Evolutionary conservation across 768 basidiomycete species (phyloP).

Genomic region (Amanita jacksonii): DNA sequence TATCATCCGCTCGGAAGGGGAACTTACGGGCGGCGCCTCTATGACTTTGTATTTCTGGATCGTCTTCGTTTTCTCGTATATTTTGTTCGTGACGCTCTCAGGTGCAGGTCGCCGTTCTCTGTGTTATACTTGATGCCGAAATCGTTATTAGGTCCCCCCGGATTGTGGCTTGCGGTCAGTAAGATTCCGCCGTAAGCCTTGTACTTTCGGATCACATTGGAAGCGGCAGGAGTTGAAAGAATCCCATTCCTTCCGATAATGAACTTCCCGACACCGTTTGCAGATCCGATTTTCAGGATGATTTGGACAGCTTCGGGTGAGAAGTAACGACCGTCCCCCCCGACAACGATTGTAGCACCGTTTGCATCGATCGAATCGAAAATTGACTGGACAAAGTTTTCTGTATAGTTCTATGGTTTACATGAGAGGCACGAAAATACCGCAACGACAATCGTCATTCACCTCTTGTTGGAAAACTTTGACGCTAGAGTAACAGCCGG

Average conservation of each 20-base stretch:
- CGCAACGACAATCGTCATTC: conserved; percentile 17
- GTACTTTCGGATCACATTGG: conserved; percentile 91
- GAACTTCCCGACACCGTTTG: conserved; percentile 85
- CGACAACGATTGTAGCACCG: conserved; percentile 83
- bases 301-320: conserved; percentile 79
- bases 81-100: conserved; percentile 92
- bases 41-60: conserved; percentile 81
- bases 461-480: conserved; percentile 98
- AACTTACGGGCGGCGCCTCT: conserved; percentile 60
- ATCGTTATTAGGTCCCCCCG: conserved; percentile 95
- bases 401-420: conserved; percentile 82
- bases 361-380: conserved; percentile 79
- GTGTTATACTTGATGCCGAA: conserved; percentile 99
- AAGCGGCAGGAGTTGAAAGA: conserved; percentile 94
- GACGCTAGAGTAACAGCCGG: conserved; percentile 50
- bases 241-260: conserved; percentile 90
- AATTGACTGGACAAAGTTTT: conserved; percentile 96
- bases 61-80: conserved; percentile 84
- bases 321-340: conserved; percentile 95
- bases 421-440: conserved; percentile 8
- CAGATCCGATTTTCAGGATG: conserved; percentile 90
- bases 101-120: conserved; percentile 97
- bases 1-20: conserved; percentile 71
- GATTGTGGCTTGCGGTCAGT: conserved; percentile 95
- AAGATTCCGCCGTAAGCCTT: conserved; percentile 96